Evolutionary conservation across 805 yeast species (phyloP).

Genomic region (Candida sonorensis): DNA sequence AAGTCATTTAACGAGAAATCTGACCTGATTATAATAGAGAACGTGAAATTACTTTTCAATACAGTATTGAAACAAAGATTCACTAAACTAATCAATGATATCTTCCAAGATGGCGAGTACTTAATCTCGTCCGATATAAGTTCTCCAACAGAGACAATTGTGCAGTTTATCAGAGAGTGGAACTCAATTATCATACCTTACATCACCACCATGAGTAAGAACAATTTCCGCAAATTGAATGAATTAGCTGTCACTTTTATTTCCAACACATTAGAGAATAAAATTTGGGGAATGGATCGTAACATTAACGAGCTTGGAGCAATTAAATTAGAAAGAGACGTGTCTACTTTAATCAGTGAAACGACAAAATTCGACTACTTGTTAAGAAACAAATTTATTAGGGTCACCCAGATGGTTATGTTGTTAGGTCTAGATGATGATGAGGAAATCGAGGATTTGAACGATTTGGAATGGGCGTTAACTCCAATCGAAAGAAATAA

Average conservation of each 20-base stretch:
- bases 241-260: slow-evolving; percentile 45
- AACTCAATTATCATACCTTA: slow-evolving; percentile 52
- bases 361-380: slow-evolving; percentile 68
- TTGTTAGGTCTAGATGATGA: slow-evolving; percentile 77
- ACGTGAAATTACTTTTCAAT: slow-evolving; percentile 33
- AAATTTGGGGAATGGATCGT: slow-evolving; percentile 57
- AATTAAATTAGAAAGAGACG: slow-evolving; percentile 73
- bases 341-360: slow-evolving; percentile 65
- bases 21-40: slow-evolving; percentile 35
- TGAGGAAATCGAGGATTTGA: slow-evolving; percentile 28
- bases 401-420: slow-evolving; percentile 80
- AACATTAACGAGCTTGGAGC: slow-evolving; percentile 80
- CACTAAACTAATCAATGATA: slow-evolving; percentile 27
- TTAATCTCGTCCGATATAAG: slow-evolving; percentile 22
- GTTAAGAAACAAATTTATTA: slow-evolving; percentile 68
- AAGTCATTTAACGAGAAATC: slow-evolving; percentile 21
- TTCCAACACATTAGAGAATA: slow-evolving; percentile 54
- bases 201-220: slow-evolving; percentile 24
- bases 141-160: slow-evolving; percentile 24
- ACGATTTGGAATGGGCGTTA: slow-evolving; percentile 55
- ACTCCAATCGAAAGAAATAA: slow-evolving; percentile 68
- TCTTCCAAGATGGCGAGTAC: slow-evolving; percentile 35
- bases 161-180: slow-evolving; percentile 60
- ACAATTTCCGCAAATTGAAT: slow-evolving; percentile 44
- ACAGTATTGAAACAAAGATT: slow-evolving; percentile 31